Conservation (phyloP, 345 rosid genomes). For the Ceriops decandra region DNA sequence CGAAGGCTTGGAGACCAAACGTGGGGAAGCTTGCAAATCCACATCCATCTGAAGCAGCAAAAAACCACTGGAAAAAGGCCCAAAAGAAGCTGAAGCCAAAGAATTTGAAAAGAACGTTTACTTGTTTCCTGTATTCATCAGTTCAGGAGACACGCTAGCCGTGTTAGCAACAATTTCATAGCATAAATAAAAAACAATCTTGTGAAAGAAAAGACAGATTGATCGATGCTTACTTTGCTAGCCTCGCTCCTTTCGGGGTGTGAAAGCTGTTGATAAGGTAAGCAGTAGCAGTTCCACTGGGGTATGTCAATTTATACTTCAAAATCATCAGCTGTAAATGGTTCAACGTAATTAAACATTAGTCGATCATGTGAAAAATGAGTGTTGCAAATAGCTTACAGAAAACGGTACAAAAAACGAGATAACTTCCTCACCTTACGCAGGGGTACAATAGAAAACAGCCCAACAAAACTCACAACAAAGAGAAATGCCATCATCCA, state of each 20-base stretch:
- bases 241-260: slow-evolving; percentile 84
- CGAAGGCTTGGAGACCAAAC: slow-evolving; percentile 62
- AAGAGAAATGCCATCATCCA: slow-evolving; percentile 78
- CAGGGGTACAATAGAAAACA: slow-evolving; percentile 76
- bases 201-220: not conserved
- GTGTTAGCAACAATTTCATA: too few species aligned
- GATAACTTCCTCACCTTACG: slow-evolving; percentile 46
- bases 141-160: not conserved
- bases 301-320: slow-evolving; percentile 76
- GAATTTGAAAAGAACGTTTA: slow-evolving; percentile 41
- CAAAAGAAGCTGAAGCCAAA: slow-evolving; percentile 45
- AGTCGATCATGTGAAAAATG: not conserved
- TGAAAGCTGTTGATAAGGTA: slow-evolving; percentile 89
- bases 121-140: slow-evolving; percentile 45
- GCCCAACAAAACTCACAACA: slow-evolving; percentile 76
- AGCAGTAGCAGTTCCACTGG: slow-evolving; percentile 94
- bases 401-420: not conserved
- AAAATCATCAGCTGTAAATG: slow-evolving; percentile 65
- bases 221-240: slow-evolving; percentile 53
- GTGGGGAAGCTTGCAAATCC: slow-evolving; percentile 78
- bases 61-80: slow-evolving; percentile 74
- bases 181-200: too few species aligned
- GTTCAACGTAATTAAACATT: not conserved
- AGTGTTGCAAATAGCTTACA: not conserved
- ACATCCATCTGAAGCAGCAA: slow-evolving; percentile 51